Evolutionary conservation across 1,139 yeast genomes (phyloP).

Genomic region (Pichia sp.): DNA sequence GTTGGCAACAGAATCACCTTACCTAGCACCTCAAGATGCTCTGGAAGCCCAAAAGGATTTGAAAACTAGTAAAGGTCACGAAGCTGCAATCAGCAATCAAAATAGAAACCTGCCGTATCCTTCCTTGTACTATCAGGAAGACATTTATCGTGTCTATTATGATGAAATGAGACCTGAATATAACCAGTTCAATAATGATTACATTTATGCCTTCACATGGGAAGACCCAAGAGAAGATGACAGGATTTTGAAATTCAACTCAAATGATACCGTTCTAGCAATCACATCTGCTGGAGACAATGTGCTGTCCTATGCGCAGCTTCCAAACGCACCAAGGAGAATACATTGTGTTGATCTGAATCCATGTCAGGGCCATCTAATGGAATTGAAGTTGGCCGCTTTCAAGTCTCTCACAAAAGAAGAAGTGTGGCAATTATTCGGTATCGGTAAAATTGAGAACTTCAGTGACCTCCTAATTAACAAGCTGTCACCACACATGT

Average conservation of each 20-base stretch:
- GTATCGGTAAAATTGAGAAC: conserved; percentile 61
- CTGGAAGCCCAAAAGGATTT: conserved; percentile 26
- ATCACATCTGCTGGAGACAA: conserved; percentile 87
- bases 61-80: conserved; percentile 62
- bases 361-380: conserved; percentile 75
- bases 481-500: conserved; percentile 62
- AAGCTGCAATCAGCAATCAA: conserved; percentile 63
- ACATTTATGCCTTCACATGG: conserved; percentile 86
- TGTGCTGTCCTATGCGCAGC: conserved; percentile 64
- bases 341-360: conserved; percentile 84
- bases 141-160: conserved; percentile 75
- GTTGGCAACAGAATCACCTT: conserved; percentile 76
- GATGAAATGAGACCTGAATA: conserved; percentile 67
- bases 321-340: conserved; percentile 67
- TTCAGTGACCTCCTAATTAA: conserved; percentile 49
- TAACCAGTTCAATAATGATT: conserved; percentile 70
- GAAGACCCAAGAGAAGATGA: conserved; percentile 84
- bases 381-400: conserved; percentile 73
- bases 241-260: conserved; percentile 53
- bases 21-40: conserved; percentile 54
- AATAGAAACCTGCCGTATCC: conserved; percentile 71
- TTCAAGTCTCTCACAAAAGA: conserved; percentile 54
- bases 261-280: conserved; percentile 70
- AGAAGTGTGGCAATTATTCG: conserved; percentile 71
- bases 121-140: conserved; percentile 69